Percentiles rank a stretch among this genome's conserved stretches.
phyloP scores from a whole-genome alignment of 208 protist genomes.

The Endotrypanum monterogeii region DNA sequence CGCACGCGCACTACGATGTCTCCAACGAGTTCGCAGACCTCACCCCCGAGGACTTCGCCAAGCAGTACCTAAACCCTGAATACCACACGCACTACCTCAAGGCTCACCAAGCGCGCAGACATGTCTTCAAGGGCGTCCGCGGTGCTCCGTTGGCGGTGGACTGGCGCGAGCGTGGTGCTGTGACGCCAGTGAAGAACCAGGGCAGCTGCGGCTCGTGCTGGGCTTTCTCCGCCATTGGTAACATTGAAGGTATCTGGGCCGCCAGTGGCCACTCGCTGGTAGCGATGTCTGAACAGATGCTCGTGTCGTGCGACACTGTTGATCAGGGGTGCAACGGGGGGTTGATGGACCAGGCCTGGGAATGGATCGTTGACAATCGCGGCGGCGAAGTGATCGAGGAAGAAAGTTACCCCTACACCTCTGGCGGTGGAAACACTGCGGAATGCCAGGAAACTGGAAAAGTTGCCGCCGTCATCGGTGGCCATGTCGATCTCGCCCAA shows the following conservation, averaged over 20 bases:
- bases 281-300: conserved; percentile 92
- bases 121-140: conserved; percentile 13
- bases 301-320: conserved; percentile 93
- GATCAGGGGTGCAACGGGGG: conserved; percentile 93
- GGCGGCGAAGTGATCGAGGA: conserved; percentile 77
- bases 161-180: conserved; percentile 86
- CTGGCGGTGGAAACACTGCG: conserved; percentile 35
- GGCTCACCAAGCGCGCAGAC: conserved; percentile 8
- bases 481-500: conserved; percentile 61
- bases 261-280: conserved; percentile 57
- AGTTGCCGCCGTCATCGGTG: conserved; percentile 73
- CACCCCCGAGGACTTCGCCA: conserved; percentile 51
- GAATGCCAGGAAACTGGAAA: conserved; percentile 42
- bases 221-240: conserved; percentile 95
- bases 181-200: conserved; percentile 96
- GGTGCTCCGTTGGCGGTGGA: conserved; percentile 36
- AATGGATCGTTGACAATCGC: conserved; percentile 77
- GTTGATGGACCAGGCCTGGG: conserved; percentile 85
- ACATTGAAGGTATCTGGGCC: conserved; percentile 85
- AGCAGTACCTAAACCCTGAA: conserved; percentile 35
- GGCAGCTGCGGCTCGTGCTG: conserved; percentile 96
- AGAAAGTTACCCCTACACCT: conserved; percentile 87
- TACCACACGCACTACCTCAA: conserved; percentile 19
- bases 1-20: conserved; percentile 56
- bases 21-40: conserved; percentile 54